A percentile compares a stretch with the other conserved stretches of the same genome.
These are phyloP conservation scores for Trichophyton simii DNA, from an alignment of 2,329 filamentous ascomycete species.

Conservation along the genomic window DNA sequence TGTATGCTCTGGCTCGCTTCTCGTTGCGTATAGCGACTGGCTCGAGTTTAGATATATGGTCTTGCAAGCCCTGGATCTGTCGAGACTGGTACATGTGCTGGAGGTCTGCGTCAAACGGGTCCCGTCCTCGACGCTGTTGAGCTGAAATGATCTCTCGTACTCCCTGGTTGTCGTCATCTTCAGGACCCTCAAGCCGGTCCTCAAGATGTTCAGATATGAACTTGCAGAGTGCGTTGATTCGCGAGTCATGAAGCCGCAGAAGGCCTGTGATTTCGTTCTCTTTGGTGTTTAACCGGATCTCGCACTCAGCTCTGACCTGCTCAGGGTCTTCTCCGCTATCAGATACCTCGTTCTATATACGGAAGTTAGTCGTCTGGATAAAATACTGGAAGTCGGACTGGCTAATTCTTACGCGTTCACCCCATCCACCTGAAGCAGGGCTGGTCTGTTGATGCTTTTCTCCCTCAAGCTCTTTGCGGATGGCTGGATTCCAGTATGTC, in stretches of 20 bases:
- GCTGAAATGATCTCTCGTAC: conserved; percentile 5
- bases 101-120: background rate
- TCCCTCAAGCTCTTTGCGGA: conserved; percentile 1
- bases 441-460: background rate
- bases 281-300: conserved; percentile 8
- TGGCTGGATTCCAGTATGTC: conserved; percentile 10
- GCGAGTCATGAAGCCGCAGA: conserved; percentile 8
- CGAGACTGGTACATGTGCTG: background rate
- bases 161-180: conserved; percentile 2
- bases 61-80: conserved; percentile 6
- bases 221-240: conserved; percentile 7
- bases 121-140: conserved; percentile 5
- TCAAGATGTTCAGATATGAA: conserved; percentile 9
- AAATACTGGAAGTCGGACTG: background rate
- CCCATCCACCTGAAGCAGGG: background rate
- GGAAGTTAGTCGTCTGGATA: background rate
- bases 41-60: conserved; percentile 7
- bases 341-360: background rate
- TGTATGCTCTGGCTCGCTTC: conserved; percentile 26
- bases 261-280: conserved; percentile 11
- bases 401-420: background rate
- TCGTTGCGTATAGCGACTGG: conserved; percentile 5
- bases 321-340: background rate
- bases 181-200: background rate
- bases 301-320: conserved; percentile 8